Evolutionary conservation across 352 stramenopile genomes (phyloP), one percentile per base, ranked within the genome.

Genomic region (Peronosclerospora sorghi): DNA sequence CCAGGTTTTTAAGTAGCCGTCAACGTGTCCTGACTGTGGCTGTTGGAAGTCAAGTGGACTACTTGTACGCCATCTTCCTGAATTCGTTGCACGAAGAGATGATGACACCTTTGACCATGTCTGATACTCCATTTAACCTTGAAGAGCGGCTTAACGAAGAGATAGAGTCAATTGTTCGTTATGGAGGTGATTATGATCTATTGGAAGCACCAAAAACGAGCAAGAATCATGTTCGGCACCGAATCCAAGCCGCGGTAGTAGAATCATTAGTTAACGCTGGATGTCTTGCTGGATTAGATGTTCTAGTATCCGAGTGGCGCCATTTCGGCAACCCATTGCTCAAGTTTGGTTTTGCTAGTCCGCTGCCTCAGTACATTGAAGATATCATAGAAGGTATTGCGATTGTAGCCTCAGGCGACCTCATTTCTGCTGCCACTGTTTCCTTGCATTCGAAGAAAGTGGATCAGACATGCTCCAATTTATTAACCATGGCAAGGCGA

Each of bases 391-490:
- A 87, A 34, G 69, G 69, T 0, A 59, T 90, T 21, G 46, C 57
- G 2, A 47, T 50, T 0, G 41, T 90, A 18, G 60, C 59, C 14
- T 69, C 69, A 0, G 75, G 73, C 5, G 63, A 90, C 27, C 50
- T 90, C 13, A 56, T 67, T n/a, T 61, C 63, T 4, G 45, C 61
- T 17, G 60, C 71, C 8, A 83, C 73, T 0, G 69, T 73, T 30
- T 57, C 61, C 29, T 55, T 70, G 24, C 54, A 83, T 52, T 80
- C 71, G 0, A 63, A 68, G 7, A 66, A 73, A 35, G 48, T 86
- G 0, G 78, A 90, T 35, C 73, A 90, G 36, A 72, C 65, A 3
- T 83, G 71, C 35, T 67, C 58, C 0, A 61, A 86, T 39, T 59
- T 90, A n/a, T 48, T 90, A 21, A 48, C 51, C 4, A 64, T 64